These are phyloP conservation scores for Sporothrix variecibatus DNA, from an alignment of 2,329 filamentous ascomycete genomes.

Conservation along the genomic window DNA sequence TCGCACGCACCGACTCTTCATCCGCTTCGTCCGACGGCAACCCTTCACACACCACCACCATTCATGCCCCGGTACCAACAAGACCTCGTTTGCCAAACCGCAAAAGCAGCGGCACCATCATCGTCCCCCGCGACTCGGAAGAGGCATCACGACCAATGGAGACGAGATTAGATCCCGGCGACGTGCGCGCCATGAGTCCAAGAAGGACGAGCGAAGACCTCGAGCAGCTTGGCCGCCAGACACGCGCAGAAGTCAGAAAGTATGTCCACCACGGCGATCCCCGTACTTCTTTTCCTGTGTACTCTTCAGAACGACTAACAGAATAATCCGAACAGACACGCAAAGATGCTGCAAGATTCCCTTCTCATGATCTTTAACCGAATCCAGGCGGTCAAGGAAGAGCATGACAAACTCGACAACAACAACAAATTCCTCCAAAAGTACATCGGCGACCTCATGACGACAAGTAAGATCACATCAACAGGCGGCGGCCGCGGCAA, in stretches of 20 bases:
- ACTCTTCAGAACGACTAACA: background rate
- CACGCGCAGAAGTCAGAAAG: conserved; percentile 66
- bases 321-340: conserved; percentile 62
- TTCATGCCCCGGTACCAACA: conserved; percentile 54
- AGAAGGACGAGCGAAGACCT: conserved; percentile 87
- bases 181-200: conserved; percentile 93
- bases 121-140: conserved; percentile 72
- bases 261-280: conserved; percentile 37
- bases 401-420: conserved; percentile 94
- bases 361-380: conserved; percentile 87
- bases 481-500: conserved; percentile 51
- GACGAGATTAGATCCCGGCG: conserved; percentile 77
- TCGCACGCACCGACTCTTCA: conserved; percentile 37
- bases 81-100: conserved; percentile 71
- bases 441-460: conserved; percentile 96
- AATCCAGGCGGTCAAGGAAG: conserved; percentile 89
- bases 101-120: conserved; percentile 80
- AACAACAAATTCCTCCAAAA: conserved; percentile 98
- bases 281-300: too few relatives aligned
- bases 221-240: conserved; percentile 81
- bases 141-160: conserved; percentile 70
- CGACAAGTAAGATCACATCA: conserved; percentile 72
- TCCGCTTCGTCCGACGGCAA: conserved; percentile 35
- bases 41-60: conserved; percentile 37
- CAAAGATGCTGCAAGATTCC: conserved; percentile 83